Evolutionary conservation across 441 rosid genomes (phyloP).

Genomic region (Pelargonium australe): DNA sequence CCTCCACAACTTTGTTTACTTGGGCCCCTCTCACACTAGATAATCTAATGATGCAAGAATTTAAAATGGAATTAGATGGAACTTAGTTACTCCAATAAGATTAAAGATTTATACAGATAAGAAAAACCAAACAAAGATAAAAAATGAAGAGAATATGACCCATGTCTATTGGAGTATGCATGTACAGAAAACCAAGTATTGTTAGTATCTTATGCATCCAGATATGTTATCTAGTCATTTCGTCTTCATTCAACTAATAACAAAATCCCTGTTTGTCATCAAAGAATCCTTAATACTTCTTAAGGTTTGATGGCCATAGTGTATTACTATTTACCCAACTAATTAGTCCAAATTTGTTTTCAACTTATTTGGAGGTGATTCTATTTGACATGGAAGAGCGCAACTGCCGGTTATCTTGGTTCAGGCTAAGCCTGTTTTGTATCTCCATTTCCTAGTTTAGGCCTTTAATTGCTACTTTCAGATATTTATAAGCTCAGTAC

Average conservation of each 20-base stretch:
- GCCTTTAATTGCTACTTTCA: too few relatives aligned
- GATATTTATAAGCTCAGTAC: too few relatives aligned
- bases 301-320: not conserved
- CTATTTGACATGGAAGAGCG: too few relatives aligned
- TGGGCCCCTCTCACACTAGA: conserved; percentile 53
- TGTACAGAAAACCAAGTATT: not conserved
- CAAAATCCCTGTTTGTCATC: not conserved
- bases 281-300: not conserved
- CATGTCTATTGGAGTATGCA: not conserved
- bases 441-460: too few relatives aligned
- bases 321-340: too few relatives aligned
- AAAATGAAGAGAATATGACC: not conserved
- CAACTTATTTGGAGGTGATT: too few relatives aligned
- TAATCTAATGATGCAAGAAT: conserved; percentile 2
- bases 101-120: not conserved
- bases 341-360: too few relatives aligned
- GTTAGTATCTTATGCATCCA: not conserved
- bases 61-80: not conserved
- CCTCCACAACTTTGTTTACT: conserved; percentile 61
- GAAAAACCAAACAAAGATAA: not conserved
- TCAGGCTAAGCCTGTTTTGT: too few relatives aligned
- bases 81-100: not conserved
- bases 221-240: not conserved
- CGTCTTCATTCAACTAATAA: not conserved
- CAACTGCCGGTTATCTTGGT: too few relatives aligned